These are phyloP conservation scores for Nakazawaea ernobii DNA, from an alignment of 805 yeast genomes.

Conservation along the genomic window DNA sequence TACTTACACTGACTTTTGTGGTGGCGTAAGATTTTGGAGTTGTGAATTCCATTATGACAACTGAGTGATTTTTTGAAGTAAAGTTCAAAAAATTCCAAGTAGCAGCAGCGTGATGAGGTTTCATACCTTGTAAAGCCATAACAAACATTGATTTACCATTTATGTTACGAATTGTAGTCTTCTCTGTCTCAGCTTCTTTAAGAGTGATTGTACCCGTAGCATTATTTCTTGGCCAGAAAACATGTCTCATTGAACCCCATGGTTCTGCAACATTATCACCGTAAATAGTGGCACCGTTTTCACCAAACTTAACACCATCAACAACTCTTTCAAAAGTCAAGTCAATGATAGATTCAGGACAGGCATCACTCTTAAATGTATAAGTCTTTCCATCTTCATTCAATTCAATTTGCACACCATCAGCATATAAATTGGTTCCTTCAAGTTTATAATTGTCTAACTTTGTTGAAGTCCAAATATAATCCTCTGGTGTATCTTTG, in stretches of 20 bases:
- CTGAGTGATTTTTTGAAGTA: slow-evolving; percentile 70
- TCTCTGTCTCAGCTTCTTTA: slow-evolving; percentile 26
- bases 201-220: slow-evolving; percentile 60
- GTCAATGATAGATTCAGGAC: slow-evolving; percentile 65
- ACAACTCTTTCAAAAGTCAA: slow-evolving; percentile 54
- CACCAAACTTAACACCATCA: slow-evolving; percentile 86
- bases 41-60: slow-evolving; percentile 89
- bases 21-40: slow-evolving; percentile 88
- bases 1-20: slow-evolving; percentile 76
- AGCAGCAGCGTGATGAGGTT: slow-evolving; percentile 98
- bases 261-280: slow-evolving; percentile 82
- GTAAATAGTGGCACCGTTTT: slow-evolving; percentile 77
- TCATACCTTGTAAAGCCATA: slow-evolving; percentile 98
- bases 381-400: slow-evolving; percentile 46
- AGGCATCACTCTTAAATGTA: slow-evolving; percentile 57
- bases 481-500: slow-evolving; percentile 41
- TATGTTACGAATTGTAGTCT: slow-evolving; percentile 18
- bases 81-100: slow-evolving; percentile 92
- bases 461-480: slow-evolving; percentile 88
- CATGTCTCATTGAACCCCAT: slow-evolving; percentile 97
- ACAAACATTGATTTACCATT: slow-evolving; percentile 72
- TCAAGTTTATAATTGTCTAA: slow-evolving; percentile 70
- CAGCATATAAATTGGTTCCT: slow-evolving; percentile 78
- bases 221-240: slow-evolving; percentile 90
- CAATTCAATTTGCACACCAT: slow-evolving; percentile 59